Evolutionary conservation across 2,329 filamentous ascomycete genomes (phyloP).

Genomic region (Penicillium freii): DNA sequence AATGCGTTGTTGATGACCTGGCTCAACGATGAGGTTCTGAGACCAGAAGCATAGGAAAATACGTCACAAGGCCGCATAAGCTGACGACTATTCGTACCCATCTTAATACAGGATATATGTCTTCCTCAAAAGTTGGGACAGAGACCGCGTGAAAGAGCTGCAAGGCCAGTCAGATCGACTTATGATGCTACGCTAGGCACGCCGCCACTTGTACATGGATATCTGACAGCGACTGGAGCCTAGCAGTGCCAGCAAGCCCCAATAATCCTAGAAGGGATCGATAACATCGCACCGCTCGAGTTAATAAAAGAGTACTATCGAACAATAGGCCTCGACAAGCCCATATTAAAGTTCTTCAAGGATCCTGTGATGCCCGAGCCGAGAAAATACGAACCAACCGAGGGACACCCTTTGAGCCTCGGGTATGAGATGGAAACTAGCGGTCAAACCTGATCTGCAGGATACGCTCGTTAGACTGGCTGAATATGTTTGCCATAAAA

Average conservation of each 20-base stretch:
- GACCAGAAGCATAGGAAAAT: too few species aligned
- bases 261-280: not conserved
- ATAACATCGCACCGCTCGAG: not conserved
- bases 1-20: not conserved
- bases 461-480: not conserved
- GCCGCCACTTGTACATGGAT: not conserved
- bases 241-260: not conserved
- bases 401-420: not conserved
- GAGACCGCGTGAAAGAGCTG: not conserved
- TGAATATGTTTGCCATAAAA: not conserved
- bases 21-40: not conserved
- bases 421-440: not conserved
- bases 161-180: too few species aligned
- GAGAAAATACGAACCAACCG: not conserved
- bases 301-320: too few species aligned
- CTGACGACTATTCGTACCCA: too few species aligned
- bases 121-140: not conserved
- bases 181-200: not conserved
- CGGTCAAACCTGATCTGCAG: not conserved
- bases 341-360: not conserved
- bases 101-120: not conserved
- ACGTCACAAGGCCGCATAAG: too few species aligned
- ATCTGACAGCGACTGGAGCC: not conserved
- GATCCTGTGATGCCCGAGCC: not conserved
- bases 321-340: not conserved